Base-by-base conservation (phyloP, 805 yeast genomes). In the Cyberlindnera bimundalis region DNA sequence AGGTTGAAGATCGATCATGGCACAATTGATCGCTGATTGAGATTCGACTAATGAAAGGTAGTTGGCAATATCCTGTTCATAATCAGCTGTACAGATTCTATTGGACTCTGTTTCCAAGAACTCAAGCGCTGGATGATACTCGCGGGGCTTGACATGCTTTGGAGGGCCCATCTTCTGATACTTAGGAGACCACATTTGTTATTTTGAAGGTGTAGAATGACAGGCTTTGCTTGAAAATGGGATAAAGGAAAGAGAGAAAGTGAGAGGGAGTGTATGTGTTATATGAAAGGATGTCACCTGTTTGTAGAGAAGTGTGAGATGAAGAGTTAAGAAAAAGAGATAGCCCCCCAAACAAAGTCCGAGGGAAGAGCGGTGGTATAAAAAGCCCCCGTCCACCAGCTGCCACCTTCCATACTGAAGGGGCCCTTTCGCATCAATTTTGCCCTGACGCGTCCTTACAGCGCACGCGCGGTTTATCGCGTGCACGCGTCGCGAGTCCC, bases 1-100 rank as follows among this genome's bases (percentile, higher is more conserved):
- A 2, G 96, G 96, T 62, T 90, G 98, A 42, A 81, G 74, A 47
- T 81, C 88, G 49, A 88, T 83, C 76, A 86, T 76, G 58, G 74
- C 42, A 28, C 59, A 52, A 29, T 52, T 52, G 44, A 59, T 61
- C 29, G 46, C 50, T 3, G 66, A 49, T 15, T 39, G 43, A 11
- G 43, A 42, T 49, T 76, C 79, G 21, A 70, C 52, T 6, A 45
- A 48, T 3, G 76, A 54, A 47, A 71, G 52, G 46, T 69, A 62
- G 42, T 59, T 61, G 19, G 62, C 60, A 23, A 72, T 63, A 15
- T 73, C 79, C 15, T 55, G 52, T 27, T 59, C 49, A 51, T 76
- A 76, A 40, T 74, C 78, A 6, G 52, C 47, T 1, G 62, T 56
- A 33, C 73, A 61, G 14, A 50, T 53, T 32, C 63, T 64, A 51